phyloP scores from a whole-genome alignment of 768 basidiomycete genomes.

The Exsudoporus frostii region DNA sequence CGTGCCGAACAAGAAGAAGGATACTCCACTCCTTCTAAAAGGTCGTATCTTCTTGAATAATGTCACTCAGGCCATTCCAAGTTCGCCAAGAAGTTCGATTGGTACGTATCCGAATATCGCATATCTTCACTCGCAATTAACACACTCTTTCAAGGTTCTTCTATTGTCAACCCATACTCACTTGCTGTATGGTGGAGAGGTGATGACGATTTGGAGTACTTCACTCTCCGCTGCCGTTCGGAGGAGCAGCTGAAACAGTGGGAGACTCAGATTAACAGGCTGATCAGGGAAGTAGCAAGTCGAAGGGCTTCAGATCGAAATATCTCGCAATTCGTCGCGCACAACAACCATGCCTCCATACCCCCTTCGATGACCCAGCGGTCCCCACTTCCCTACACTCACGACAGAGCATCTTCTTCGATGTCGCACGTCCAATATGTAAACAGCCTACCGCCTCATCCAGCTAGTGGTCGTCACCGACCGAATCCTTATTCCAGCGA shows the following conservation, averaged over 20 bases:
- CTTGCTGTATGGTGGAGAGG: constrained; percentile 94
- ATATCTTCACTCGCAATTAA: constrained; percentile 1
- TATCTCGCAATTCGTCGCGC: constrained; percentile 47
- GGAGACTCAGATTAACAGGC: constrained; percentile 84
- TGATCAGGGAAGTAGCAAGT: constrained; percentile 75
- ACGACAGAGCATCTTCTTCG: constrained; percentile 37
- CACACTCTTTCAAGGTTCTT: constrained; percentile 37
- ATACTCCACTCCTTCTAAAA: constrained; percentile 82
- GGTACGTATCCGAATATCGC: constrained; percentile 44
- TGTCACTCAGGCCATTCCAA: constrained; percentile 76
- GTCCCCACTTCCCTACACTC: constrained; percentile 33
- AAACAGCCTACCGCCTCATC: constrained; percentile 32
- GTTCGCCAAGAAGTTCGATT: constrained; percentile 51
- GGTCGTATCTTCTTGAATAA: constrained; percentile 97
- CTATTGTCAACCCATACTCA: constrained; percentile 60
- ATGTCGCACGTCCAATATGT: constrained; percentile 30
- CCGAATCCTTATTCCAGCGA: constrained; percentile 40
- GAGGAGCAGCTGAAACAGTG: constrained; percentile 93
- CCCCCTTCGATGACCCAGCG: constrained; percentile 37
- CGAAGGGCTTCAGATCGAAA: constrained; percentile 67
- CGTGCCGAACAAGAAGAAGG: constrained; percentile 66
- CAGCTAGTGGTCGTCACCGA: constrained; percentile 34
- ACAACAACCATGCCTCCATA: constrained; percentile 40
- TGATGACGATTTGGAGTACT: constrained; percentile 89
- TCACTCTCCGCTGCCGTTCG: constrained; percentile 87